These are phyloP conservation scores for Thozetella sp. DNA, from an alignment of 495 filamentous ascomycete species.

Conservation along the genomic window DNA sequence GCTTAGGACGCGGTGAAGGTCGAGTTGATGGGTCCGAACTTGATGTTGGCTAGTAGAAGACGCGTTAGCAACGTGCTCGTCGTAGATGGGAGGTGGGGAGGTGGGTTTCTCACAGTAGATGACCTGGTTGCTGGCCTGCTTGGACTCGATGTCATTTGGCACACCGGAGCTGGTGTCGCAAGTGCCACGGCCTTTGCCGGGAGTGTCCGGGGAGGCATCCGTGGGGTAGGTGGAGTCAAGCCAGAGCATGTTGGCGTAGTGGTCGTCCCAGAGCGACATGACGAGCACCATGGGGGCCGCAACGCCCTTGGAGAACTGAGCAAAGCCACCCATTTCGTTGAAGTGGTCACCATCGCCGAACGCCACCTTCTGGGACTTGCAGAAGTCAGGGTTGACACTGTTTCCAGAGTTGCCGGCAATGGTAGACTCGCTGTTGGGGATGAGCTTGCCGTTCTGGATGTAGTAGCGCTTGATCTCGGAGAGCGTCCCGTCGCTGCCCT, in stretches of 20 bases:
- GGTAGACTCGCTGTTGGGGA: constrained; percentile 54
- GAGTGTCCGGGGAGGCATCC: constrained; percentile 37
- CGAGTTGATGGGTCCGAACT: constrained; percentile 65
- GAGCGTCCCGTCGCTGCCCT: constrained; percentile 41
- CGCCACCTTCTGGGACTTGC: constrained; percentile 15
- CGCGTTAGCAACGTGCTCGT: not conserved
- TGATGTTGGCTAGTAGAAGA: constrained; percentile 57
- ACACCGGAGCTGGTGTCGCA: constrained; percentile 61
- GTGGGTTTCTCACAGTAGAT: constrained; percentile 28
- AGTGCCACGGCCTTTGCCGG: constrained; percentile 69
- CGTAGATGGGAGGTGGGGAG: not conserved
- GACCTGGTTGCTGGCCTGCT: constrained; percentile 47
- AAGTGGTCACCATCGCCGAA: constrained; percentile 65
- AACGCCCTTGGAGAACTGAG: constrained; percentile 54
- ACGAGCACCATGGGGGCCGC: constrained; percentile 67
- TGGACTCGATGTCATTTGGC: constrained; percentile 57
- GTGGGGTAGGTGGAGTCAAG: constrained; percentile 74
- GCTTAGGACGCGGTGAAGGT: constrained; percentile 43
- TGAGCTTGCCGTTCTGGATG: constrained; percentile 65
- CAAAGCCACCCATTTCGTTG: constrained; percentile 57
- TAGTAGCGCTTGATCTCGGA: constrained; percentile 68
- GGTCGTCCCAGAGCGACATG: constrained; percentile 76
- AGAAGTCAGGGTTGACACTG: constrained; percentile 21
- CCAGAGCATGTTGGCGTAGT: constrained; percentile 77
- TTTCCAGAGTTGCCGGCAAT: constrained; percentile 50